Evolutionary conservation across 331 rosid species (phyloP).

Genomic region (Rosa hybrid): DNA sequence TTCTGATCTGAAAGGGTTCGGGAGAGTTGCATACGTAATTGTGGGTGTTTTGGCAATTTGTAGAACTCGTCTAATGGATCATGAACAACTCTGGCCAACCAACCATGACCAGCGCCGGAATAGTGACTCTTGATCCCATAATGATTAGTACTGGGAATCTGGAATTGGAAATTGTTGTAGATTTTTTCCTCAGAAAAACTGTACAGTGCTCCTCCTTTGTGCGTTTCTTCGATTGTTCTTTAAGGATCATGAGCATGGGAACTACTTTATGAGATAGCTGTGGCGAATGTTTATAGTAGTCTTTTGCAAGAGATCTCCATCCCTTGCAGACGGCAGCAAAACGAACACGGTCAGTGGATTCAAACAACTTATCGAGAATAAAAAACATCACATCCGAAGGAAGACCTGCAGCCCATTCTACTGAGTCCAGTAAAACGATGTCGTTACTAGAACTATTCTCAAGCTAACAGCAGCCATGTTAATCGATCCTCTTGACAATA

Average conservation of each 20-base stretch:
- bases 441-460: neutral
- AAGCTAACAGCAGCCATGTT: neutral
- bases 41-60: neutral
- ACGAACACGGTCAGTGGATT: neutral
- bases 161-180: neutral
- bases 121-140: neutral
- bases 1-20: neutral
- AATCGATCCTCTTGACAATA: neutral
- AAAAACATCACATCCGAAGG: neutral
- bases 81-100: neutral
- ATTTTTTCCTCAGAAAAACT: neutral
- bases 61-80: neutral
- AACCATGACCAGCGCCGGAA: neutral
- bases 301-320: neutral
- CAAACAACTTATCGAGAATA: neutral
- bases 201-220: neutral
- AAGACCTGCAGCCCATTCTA: neutral
- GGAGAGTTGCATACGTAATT: neutral
- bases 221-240: neutral
- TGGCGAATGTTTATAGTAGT: neutral
- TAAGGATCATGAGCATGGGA: neutral
- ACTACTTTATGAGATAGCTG: no score
- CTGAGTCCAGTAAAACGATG: neutral
- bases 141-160: neutral
- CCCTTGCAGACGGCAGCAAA: neutral